Percentiles rank a stretch among this genome's conserved stretches.
These are phyloP conservation scores for Apiotrichum gamsii DNA, from an alignment of 1,284 basidiomycete genomes.

Conservation along the genomic window DNA sequence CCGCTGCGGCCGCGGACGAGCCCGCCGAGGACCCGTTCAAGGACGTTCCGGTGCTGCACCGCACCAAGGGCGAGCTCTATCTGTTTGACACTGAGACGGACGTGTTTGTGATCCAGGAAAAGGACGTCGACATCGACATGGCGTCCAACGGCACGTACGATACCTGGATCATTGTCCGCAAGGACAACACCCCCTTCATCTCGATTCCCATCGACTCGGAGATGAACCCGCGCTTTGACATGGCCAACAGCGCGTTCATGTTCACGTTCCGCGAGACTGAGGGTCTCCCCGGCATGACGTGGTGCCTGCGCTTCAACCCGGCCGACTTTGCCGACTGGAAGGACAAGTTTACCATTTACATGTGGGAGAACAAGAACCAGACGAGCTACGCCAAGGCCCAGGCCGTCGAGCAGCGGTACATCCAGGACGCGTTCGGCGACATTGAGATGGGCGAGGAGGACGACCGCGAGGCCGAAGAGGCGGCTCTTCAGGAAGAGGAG, in stretches of 20 bases:
- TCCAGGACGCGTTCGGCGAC: conserved; percentile 63
- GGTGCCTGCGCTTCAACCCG: conserved; percentile 70
- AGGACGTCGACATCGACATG: conserved; percentile 62
- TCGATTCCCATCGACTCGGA: conserved; percentile 47
- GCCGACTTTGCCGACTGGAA: conserved; percentile 61
- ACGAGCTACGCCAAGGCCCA: conserved; percentile 74
- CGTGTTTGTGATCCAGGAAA: conserved; percentile 66
- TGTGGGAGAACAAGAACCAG: conserved; percentile 80
- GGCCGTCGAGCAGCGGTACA: conserved; percentile 59
- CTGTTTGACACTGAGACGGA: conserved; percentile 67
- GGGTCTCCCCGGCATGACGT: conserved; percentile 61
- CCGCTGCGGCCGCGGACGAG: conserved; percentile 1
- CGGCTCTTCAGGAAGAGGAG: conserved; percentile 54
- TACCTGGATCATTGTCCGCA: conserved; percentile 47
- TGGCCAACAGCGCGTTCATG: conserved; percentile 59
- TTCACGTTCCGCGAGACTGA: conserved; percentile 53
- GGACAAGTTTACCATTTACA: conserved; percentile 60
- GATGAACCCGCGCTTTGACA: conserved; percentile 57
- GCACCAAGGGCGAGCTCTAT: conserved; percentile 52
- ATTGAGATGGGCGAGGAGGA: conserved; percentile 72
- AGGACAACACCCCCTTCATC: conserved; percentile 41
- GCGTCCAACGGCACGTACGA: conserved; percentile 54
- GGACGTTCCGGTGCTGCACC: conserved; percentile 42
- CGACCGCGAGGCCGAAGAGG: conserved; percentile 36
- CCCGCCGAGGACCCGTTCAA: conserved; percentile 41